phyloP scores from a whole-genome alignment of 2,329 filamentous ascomycete genomes.

The Hymenoscyphus occultus region DNA sequence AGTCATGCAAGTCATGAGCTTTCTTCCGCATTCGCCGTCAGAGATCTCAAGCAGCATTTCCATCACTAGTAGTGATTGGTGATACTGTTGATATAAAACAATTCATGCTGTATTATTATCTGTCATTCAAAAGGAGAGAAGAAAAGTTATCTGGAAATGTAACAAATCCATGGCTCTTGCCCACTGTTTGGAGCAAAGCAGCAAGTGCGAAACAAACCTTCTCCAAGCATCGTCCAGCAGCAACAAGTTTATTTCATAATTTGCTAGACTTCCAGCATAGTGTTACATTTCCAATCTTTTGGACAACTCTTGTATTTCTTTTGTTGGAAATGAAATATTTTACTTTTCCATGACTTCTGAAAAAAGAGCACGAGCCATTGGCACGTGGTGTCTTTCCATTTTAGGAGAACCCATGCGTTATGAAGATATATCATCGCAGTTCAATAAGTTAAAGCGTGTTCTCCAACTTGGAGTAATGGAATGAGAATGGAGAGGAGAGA shows the following conservation, averaged over 20 bases:
- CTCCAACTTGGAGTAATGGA: no score
- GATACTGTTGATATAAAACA: neutral
- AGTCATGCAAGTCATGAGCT: neutral
- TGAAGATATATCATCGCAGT: no score
- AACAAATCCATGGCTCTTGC: neutral
- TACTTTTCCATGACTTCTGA: no score
- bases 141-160: neutral
- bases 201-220: neutral
- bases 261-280: neutral
- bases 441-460: no score
- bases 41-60: neutral
- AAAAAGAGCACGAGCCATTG: no score
- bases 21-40: neutral
- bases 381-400: no score
- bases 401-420: no score
- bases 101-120: neutral
- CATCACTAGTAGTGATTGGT: neutral
- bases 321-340: no score
- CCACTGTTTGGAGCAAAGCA: neutral
- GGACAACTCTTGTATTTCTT: neutral
- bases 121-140: neutral
- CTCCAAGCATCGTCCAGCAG: neutral
- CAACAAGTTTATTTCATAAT: neutral
- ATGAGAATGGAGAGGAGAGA: no score
- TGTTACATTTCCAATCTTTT: neutral